A percentile compares a stretch with the other conserved stretches of the same genome.
Conservation (phyloP, 2,329 filamentous ascomycete species). For the Verticillium isaacii region DNA sequence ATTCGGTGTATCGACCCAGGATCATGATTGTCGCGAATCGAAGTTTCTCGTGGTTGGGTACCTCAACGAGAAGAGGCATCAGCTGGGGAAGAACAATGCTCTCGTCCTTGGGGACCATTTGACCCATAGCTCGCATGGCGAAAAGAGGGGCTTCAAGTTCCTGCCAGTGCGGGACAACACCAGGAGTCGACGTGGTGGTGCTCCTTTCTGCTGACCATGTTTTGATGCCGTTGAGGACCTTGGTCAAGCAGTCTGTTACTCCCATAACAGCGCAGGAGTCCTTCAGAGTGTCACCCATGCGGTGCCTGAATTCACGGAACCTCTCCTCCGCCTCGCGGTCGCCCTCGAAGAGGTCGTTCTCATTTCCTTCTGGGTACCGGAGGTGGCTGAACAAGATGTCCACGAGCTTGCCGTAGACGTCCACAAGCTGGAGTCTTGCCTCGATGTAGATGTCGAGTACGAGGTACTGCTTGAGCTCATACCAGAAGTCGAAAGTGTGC, state of each 20-base stretch:
- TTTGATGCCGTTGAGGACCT: slow-evolving; percentile 82
- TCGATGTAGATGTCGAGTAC: slow-evolving; percentile 85
- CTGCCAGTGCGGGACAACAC: slow-evolving; percentile 83
- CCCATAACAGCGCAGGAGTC: slow-evolving; percentile 96
- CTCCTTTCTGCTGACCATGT: slow-evolving; percentile 81
- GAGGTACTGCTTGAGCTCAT: slow-evolving; percentile 94
- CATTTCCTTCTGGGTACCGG: slow-evolving; percentile 73
- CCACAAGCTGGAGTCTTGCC: slow-evolving; percentile 69
- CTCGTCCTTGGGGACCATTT: slow-evolving; percentile 91
- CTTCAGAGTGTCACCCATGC: slow-evolving; percentile 97
- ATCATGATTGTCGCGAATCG: slow-evolving; percentile 98
- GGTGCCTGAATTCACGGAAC: slow-evolving; percentile 92
- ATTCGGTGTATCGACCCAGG: slow-evolving; percentile 92
- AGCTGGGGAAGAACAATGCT: slow-evolving; percentile 82
- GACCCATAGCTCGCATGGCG: slow-evolving; percentile 90
- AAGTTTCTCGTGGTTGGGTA: slow-evolving; percentile 95
- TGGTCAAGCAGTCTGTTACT: slow-evolving; percentile 82
- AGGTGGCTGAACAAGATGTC: slow-evolving; percentile 90
- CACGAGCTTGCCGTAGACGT: slow-evolving; percentile 83
- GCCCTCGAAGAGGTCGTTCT: slow-evolving; percentile 86
- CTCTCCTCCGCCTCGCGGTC: slow-evolving; percentile 95
- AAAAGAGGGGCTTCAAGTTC: slow-evolving; percentile 93
- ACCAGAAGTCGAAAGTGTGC: slow-evolving; percentile 96
- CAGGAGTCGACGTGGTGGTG: slow-evolving; percentile 47
- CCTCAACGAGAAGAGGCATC: slow-evolving; percentile 89